Evolutionary conservation across 371 early-diverging fungal genomes (phyloP), one percentile per base, ranked within the genome.

Genomic region (Massospora cicadina): DNA sequence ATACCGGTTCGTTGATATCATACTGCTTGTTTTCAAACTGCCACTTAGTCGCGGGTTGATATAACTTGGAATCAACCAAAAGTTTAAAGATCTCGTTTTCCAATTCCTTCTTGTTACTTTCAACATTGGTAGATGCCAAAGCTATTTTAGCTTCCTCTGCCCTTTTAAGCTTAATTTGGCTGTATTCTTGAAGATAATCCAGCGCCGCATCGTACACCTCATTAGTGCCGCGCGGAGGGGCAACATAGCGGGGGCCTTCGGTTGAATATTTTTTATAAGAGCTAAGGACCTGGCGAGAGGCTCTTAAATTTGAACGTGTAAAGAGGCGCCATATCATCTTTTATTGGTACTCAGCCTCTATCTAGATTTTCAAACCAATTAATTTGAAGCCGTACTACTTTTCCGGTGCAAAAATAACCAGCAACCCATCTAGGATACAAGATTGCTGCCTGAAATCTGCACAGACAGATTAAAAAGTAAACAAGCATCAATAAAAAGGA

Each of bases 1-100:
- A 56, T 12, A 65, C 65, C 25, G 43, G 33, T 25, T 57, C 65
- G 2, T 2, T 25, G 5, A 55, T 25, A 57, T 57, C 53, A 55
- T n/a, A 65, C 12, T 65, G 83, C 82, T 69, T 89, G 79, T 77
- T 71, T 25, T 13, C 56, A 10, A 65, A 65, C 26, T 57, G 60
- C 43, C 43, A 43, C 17, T 43, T 43, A 17, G 43, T 43, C 10
- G 43, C 5, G 17, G 43, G 43, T 43, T 43, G 43, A 43, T 43
- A 43, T 10, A 43, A 17, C 17, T 43, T 43, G 17, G 43, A 43
- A 43, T 43, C 43, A 43, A 43, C 43, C 5, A 43, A 17, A 43
- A 10, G 5, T 43, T 43, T 5, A 43, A 43, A 43, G 17, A 43
- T 43, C 43, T 43, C 43, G 43, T 5, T 17, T 43, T 43, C 43